Percentiles rank a stretch among this genome's conserved stretches.
Evolutionary conservation across 2,329 filamentous ascomycete genomes (phyloP).

Genomic region (Sphaerostilbella broomeana): DNA sequence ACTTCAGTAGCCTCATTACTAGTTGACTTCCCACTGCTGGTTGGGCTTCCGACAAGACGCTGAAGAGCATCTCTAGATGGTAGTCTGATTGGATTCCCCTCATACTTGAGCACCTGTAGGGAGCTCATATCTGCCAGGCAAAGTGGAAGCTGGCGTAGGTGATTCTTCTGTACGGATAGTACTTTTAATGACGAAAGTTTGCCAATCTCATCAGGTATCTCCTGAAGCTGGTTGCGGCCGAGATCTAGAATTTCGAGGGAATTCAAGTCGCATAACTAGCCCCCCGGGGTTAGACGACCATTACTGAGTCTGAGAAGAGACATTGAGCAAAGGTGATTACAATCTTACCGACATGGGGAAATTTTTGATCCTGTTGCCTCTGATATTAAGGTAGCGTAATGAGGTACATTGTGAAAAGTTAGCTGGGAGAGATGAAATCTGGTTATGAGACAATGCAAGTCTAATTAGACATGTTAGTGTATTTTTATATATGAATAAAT

Average conservation of each 20-base stretch:
- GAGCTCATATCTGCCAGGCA: constrained; percentile 87
- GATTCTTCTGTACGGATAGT: constrained; percentile 78
- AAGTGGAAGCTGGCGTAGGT: constrained; percentile 74
- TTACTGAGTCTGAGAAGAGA: no score
- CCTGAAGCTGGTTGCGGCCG: constrained; percentile 75
- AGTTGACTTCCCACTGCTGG: constrained; percentile 44
- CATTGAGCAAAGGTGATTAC: no score
- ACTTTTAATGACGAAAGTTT: constrained; percentile 83
- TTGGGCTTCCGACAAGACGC: constrained; percentile 48
- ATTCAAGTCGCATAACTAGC: constrained; percentile 79
- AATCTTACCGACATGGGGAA: constrained; percentile 49
- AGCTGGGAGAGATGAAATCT: constrained; percentile 59
- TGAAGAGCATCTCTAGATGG: constrained; percentile 66
- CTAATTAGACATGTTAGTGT: constrained; percentile 38
- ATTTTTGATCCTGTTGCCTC: constrained; percentile 65
- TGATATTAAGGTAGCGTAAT: constrained; percentile 72
- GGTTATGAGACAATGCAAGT: constrained; percentile 76
- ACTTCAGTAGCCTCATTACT: constrained; percentile 61
- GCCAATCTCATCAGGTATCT: constrained; percentile 71
- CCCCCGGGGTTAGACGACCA: constrained; percentile 16
- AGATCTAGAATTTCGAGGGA: constrained; percentile 90
- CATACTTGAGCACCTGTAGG: constrained; percentile 80
- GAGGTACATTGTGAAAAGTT: constrained; percentile 71
- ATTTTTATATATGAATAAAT: not conserved
- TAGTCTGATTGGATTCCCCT: constrained; percentile 78